Evolutionary conservation across 2,329 filamentous ascomycete species (phyloP).

Genomic region (Claviceps arundinis): DNA sequence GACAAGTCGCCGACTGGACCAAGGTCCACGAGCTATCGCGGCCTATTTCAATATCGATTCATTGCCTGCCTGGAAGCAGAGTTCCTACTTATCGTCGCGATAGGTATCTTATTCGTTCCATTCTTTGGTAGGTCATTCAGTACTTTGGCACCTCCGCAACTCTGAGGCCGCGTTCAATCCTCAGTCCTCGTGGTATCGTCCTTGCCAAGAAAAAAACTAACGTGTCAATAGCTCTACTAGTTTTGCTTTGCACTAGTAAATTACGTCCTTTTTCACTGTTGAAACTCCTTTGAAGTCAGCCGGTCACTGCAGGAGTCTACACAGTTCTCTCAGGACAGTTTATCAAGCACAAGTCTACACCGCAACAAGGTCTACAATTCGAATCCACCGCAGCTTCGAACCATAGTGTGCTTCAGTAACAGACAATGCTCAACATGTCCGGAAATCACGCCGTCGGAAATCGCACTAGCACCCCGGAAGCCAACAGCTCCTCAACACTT

Average conservation of each 20-base stretch:
- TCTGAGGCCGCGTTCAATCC: neutral
- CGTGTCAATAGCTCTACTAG: constrained; percentile 1
- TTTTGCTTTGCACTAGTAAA: constrained; percentile 10
- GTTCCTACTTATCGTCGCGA: constrained; percentile 18
- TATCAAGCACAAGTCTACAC: constrained; percentile 1
- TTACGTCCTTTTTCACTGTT: neutral
- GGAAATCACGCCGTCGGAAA: constrained; percentile 62
- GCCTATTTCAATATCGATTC: neutral
- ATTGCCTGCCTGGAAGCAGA: constrained; percentile 27
- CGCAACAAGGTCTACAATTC: neutral
- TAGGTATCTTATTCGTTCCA: constrained; percentile 2
- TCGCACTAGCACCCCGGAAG: constrained; percentile 94
- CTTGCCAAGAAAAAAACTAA: neutral
- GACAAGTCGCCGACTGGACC: constrained; percentile 1
- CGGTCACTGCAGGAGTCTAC: constrained; percentile 63
- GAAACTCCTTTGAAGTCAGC: constrained; percentile 67
- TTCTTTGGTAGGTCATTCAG: constrained; percentile 17
- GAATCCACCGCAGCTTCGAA: neutral
- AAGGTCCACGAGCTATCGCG: constrained; percentile 1
- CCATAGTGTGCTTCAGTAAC: neutral
- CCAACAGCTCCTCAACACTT: constrained; percentile 65
- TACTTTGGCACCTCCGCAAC: neutral
- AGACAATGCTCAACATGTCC: constrained; percentile 48
- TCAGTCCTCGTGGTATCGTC: neutral
- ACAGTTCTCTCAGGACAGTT: constrained; percentile 17